Base-by-base conservation (phyloP, 2,329 filamentous ascomycete species). In the Penicillium sp. region DNA sequence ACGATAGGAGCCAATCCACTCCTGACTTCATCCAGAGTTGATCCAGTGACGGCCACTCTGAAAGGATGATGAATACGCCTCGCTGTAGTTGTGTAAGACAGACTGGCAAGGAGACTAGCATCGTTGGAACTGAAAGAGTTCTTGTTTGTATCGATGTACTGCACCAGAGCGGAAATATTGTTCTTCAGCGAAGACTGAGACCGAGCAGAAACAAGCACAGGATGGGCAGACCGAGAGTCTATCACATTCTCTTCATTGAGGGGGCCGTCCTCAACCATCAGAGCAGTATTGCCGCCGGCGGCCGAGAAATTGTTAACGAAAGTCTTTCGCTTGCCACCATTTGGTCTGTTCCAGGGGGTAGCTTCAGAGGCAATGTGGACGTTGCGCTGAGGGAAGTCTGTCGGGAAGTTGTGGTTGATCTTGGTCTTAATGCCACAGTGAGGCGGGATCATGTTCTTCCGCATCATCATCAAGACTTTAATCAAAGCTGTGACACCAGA, bases 41-140 rank as follows among this genome's bases (percentile, higher is more conserved):
- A 65, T 3, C 68, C 70, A 17, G 60, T 57, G 5, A 68, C 65
- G 38, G 63, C 62, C 1, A 68, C 63, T 25, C 71, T 62, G 61
- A 70, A 72, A 19, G 63, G 61, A 61, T 81, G 77, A 52, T 81
- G 79, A 9, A 73, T 68, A 2, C 79, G 75, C 35, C 80, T 73
- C 15, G 88, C 89, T 5, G 87, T 89, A 0, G 85, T 86, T 1
- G 86, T 88, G 72, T 90, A 90, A 0, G 87, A 82, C 1, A 90
- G 73, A 58, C 84, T 78, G 1, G 81, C 77, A 15, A 89, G 69
- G 0, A 83, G 81, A 0, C 70, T 55, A 1, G 79, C 79, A 6
- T 65, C 60, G n/a, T 67, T 61, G 58, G 65, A 60, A 61, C 57
- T 60, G 62, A 63, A 60, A 44, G 51, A 6, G 13, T 59, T 61